phyloP scores from a whole-genome alignment of 2,329 filamentous ascomycete species.

The Penicillium sp. region DNA sequence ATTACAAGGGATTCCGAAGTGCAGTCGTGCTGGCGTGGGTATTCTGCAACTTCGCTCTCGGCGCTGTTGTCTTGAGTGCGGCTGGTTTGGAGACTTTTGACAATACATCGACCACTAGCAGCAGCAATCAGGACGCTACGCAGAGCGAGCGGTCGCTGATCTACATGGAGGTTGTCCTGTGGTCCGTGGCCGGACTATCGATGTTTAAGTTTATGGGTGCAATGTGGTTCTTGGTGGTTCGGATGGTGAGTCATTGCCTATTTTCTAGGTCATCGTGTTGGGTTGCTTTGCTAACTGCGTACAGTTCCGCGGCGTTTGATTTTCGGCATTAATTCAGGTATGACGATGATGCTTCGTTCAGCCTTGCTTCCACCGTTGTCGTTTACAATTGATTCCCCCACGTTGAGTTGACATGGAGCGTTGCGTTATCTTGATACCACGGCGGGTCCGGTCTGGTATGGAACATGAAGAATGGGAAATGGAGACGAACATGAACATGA shows the following conservation, averaged over 20 bases:
- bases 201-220: constrained; percentile 86
- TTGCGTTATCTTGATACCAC: constrained; percentile 30
- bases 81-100: constrained; percentile 76
- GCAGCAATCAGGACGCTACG: constrained; percentile 45
- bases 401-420: constrained; percentile 18
- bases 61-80: constrained; percentile 81
- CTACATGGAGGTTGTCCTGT: constrained; percentile 85
- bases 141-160: constrained; percentile 68
- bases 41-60: constrained; percentile 89
- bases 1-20: constrained; percentile 94
- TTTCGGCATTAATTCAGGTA: constrained; percentile 11
- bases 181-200: constrained; percentile 83
- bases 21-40: constrained; percentile 95
- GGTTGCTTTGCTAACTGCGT: constrained; percentile 33
- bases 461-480: constrained; percentile 10
- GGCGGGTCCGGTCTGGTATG: constrained; percentile 37
- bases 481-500: neutral
- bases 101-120: constrained; percentile 9
- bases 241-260: constrained; percentile 68
- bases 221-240: constrained; percentile 87
- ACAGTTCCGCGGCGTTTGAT: constrained; percentile 57
- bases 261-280: neutral
- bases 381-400: constrained; percentile 27
- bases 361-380: constrained; percentile 19
- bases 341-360: constrained; percentile 21